These are phyloP conservation scores for Diaporthe sp. DNA, from an alignment of 2,329 filamentous ascomycete species.

Conservation along the genomic window DNA sequence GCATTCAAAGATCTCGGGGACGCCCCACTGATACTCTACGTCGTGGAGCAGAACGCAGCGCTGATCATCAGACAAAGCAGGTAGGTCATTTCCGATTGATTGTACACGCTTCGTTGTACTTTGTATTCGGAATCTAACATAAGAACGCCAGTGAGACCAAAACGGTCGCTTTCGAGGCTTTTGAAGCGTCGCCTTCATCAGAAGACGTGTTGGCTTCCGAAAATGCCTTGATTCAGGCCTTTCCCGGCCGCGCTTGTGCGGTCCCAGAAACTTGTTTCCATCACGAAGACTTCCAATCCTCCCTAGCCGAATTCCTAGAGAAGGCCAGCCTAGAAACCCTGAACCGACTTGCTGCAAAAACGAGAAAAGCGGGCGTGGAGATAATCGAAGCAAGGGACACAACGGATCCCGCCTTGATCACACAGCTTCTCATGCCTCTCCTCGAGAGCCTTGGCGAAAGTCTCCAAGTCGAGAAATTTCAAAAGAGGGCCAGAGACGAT, in stretches of 20 bases:
- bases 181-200: constrained; percentile 69
- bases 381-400: constrained; percentile 72
- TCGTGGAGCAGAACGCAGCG: constrained; percentile 36
- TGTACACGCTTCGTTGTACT: too few relatives aligned
- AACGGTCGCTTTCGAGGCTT: constrained; percentile 47
- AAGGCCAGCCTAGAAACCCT: constrained; percentile 67
- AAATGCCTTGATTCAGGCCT: constrained; percentile 67
- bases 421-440: constrained; percentile 71
- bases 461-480: constrained; percentile 54
- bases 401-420: constrained; percentile 68
- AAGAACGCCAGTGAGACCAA: too few relatives aligned
- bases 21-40: constrained; percentile 17
- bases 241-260: constrained; percentile 66
- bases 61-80: constrained; percentile 13
- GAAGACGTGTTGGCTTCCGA: constrained; percentile 64
- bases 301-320: constrained; percentile 68
- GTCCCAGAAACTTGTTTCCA: constrained; percentile 54
- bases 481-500: constrained; percentile 73
- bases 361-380: constrained; percentile 63
- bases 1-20: not conserved
- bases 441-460: constrained; percentile 65
- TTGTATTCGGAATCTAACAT: too few relatives aligned
- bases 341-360: constrained; percentile 63
- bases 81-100: not conserved
- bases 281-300: constrained; percentile 29